Percentiles rank a stretch among this genome's conserved stretches.
Evolutionary conservation across 2,329 filamentous ascomycete species (phyloP).

Genomic region (Cryphonectria naterciae): DNA sequence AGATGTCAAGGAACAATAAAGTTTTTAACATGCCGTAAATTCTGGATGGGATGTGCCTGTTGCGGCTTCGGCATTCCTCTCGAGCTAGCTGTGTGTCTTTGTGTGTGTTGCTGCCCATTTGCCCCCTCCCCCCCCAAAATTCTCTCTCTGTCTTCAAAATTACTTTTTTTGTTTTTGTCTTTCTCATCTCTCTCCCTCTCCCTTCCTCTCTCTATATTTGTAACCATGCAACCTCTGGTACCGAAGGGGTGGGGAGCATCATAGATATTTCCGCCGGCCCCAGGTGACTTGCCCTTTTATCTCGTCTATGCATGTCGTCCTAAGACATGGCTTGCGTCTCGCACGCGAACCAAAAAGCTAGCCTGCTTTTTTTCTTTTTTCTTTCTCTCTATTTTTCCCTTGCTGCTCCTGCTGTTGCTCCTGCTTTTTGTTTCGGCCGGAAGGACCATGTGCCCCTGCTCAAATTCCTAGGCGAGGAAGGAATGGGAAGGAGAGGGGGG

Average conservation of each 20-base stretch:
- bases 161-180: neutral
- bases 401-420: neutral
- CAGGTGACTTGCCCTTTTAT: neutral
- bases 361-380: neutral
- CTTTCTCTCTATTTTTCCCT: too few species aligned
- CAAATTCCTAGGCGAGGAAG: slow-evolving; percentile 6
- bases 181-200: neutral
- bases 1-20: neutral
- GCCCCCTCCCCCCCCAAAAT: too few species aligned
- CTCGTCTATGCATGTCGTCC: neutral
- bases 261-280: neutral
- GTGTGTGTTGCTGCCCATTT: too few species aligned
- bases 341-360: neutral
- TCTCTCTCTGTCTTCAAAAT: neutral
- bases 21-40: neutral
- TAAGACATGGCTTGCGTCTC: neutral
- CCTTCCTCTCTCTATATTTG: neutral
- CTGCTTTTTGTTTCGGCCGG: neutral
- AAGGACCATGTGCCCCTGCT: neutral
- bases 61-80: neutral
- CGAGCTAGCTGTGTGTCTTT: neutral
- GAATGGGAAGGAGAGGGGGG: too few species aligned
- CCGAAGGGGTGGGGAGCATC: neutral
- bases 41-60: neutral
- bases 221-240: neutral